Percentiles rank a stretch among this genome's conserved stretches.
phyloP scores from a whole-genome alignment of 257 asterid genomes.

The Knoxia roxburghii region DNA sequence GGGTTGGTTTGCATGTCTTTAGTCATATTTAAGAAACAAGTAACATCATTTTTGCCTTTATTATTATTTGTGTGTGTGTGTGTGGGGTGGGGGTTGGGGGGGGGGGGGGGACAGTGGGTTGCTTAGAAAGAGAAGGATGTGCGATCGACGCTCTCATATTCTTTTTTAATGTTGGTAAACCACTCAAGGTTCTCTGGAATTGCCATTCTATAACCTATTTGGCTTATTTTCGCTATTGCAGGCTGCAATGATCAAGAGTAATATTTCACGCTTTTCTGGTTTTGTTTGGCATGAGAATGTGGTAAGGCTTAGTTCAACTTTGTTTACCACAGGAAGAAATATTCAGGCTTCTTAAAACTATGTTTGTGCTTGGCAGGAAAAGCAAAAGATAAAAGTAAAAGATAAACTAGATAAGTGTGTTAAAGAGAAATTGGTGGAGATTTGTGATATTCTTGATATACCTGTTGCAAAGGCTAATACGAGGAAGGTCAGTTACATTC shows the following conservation, averaged over 20 bases:
- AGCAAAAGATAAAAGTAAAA: constrained; percentile 60
- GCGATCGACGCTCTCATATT: no score
- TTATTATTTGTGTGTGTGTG: no score
- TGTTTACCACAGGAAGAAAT: constrained; percentile 1
- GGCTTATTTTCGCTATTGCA: constrained; percentile 23
- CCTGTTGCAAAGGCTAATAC: constrained; percentile 52
- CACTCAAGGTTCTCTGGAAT: not conserved
- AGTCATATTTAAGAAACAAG: not conserved
- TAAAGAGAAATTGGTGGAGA: constrained; percentile 77
- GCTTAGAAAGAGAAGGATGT: not conserved
- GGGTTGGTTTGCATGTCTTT: not conserved
- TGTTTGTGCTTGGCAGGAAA: constrained; percentile 52
- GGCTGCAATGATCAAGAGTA: constrained; percentile 77
- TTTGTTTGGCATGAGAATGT: constrained; percentile 85
- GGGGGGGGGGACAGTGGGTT: no score
- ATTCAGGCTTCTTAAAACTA: constrained; percentile 9
- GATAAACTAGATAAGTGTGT: constrained; percentile 82
- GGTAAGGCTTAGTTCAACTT: constrained; percentile 30
- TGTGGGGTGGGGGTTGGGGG: not conserved
- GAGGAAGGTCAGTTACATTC: constrained; percentile 61
- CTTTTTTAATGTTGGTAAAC: no score
- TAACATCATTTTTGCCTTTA: not conserved
- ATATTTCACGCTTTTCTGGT: constrained; percentile 84
- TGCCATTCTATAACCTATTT: not conserved
- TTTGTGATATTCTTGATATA: constrained; percentile 77